Evolutionary conservation across 371 early-diverging fungal genomes (phyloP).

Genomic region (Mucor plumbeus): DNA sequence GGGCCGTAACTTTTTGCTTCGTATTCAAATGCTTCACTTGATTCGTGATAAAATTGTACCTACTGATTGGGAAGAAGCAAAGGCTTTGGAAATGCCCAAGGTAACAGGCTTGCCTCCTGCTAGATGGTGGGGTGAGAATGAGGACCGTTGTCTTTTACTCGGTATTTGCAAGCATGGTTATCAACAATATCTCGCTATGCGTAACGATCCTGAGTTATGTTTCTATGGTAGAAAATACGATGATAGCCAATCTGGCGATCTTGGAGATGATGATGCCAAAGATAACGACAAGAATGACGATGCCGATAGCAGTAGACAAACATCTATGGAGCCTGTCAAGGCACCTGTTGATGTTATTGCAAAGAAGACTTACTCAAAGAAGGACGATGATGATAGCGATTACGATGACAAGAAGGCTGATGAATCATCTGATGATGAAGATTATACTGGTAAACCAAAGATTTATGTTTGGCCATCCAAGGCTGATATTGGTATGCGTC

Average conservation of each 20-base stretch:
- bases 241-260: constrained; percentile 42
- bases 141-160: constrained; percentile 77
- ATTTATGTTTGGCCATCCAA: constrained; percentile 65
- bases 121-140: constrained; percentile 77
- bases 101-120: constrained; percentile 64
- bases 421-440: constrained; percentile 25
- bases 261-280: constrained; percentile 41
- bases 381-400: constrained; percentile 25
- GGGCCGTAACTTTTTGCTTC: constrained; percentile 67
- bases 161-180: constrained; percentile 86
- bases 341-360: neutral
- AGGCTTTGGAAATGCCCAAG: constrained; percentile 61
- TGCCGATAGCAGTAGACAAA: constrained; percentile 26
- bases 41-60: constrained; percentile 71
- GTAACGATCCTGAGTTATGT: constrained; percentile 70
- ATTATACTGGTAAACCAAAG: constrained; percentile 32
- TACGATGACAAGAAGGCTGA: constrained; percentile 24
- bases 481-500: constrained; percentile 73
- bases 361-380: constrained; percentile 8
- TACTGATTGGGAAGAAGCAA: constrained; percentile 59
- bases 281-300: constrained; percentile 30
- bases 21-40: constrained; percentile 75
- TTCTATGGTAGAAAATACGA: constrained; percentile 61
- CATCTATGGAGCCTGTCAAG: constrained; percentile 8
- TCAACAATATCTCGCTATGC: constrained; percentile 65